Conservation (phyloP, 2,329 filamentous ascomycete genomes). For the Graphilbum ipis-grandicollis region DNA sequence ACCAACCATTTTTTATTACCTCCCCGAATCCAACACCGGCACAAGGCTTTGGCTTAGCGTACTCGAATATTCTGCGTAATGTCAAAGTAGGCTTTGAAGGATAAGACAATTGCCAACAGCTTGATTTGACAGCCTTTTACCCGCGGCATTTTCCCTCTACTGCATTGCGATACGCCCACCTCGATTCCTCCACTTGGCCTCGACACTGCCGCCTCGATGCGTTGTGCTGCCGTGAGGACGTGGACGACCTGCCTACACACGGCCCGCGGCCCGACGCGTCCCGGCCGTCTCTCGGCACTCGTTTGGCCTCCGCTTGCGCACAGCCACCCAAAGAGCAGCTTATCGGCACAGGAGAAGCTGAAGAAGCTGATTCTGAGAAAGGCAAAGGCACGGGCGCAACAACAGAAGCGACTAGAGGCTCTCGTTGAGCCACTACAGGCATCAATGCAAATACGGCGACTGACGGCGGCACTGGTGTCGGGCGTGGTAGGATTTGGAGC, state of each 20-base stretch:
- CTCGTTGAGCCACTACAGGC: constrained; percentile 36
- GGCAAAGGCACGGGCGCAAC: neutral
- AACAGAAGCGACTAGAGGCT: neutral
- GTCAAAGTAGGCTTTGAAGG: too few relatives aligned
- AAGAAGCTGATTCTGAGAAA: too few relatives aligned
- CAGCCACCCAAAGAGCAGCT: constrained; percentile 3
- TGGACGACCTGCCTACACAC: constrained; percentile 49
- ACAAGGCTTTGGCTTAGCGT: too few relatives aligned
- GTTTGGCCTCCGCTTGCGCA: constrained; percentile 7
- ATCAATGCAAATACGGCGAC: constrained; percentile 59
- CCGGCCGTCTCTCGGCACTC: constrained; percentile 21
- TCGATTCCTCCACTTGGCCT: neutral
- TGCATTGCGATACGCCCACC: too few relatives aligned
- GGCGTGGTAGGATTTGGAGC: constrained; percentile 59
- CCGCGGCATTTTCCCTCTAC: neutral
- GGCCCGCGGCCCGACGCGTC: constrained; percentile 40
- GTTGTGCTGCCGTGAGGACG: constrained; percentile 52
- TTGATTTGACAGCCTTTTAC: too few relatives aligned
- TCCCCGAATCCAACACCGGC: too few relatives aligned
- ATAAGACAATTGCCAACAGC: too few relatives aligned
- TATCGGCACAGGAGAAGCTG: neutral
- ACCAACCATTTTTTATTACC: too few relatives aligned
- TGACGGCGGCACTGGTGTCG: constrained; percentile 49
- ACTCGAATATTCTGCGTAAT: too few relatives aligned
- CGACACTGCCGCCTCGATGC: constrained; percentile 33